Evolutionary conservation across 208 protist species (phyloP).

Genomic region (Leishmania mexicana): DNA sequence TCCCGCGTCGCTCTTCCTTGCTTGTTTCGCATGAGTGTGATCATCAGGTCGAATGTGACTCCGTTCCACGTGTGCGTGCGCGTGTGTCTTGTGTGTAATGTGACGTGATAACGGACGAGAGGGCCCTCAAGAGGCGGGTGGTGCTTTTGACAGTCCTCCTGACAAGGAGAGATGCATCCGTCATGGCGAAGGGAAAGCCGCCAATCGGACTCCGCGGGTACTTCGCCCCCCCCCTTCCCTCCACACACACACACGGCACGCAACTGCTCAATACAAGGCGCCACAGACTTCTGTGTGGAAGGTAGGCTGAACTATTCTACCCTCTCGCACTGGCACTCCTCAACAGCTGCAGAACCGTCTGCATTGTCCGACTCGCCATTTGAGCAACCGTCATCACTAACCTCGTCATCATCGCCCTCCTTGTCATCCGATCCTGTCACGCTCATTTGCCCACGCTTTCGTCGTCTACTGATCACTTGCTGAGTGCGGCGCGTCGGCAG

Average conservation of each 20-base stretch:
- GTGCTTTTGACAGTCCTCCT: not conserved
- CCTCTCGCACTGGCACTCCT: too few species aligned
- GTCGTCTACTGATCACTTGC: slow-evolving; percentile 35
- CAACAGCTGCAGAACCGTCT: not conserved
- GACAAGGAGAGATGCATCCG: not conserved
- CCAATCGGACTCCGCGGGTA: not conserved
- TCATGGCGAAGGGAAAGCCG: not conserved
- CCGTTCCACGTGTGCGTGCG: not conserved
- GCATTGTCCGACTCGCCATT: not conserved
- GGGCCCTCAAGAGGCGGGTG: not conserved
- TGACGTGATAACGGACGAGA: not conserved
- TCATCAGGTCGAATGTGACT: not conserved
- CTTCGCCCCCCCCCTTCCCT: not conserved
- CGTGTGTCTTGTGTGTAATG: not conserved
- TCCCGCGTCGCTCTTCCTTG: not conserved
- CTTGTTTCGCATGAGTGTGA: not conserved
- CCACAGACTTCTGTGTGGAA: not conserved
- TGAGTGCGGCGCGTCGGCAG: slow-evolving; percentile 73
- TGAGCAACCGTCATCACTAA: not conserved
- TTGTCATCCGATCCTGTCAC: not conserved
- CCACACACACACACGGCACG: not conserved
- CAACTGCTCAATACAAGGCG: not conserved
- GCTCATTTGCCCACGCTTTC: slow-evolving; percentile 29
- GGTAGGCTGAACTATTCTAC: not conserved
- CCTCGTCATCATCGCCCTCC: not conserved